Percentiles rank a stretch among this genome's conserved stretches.
These are phyloP conservation scores for Rosa rugosa DNA, from an alignment of 306 rosid genomes.

Conservation along the genomic window DNA sequence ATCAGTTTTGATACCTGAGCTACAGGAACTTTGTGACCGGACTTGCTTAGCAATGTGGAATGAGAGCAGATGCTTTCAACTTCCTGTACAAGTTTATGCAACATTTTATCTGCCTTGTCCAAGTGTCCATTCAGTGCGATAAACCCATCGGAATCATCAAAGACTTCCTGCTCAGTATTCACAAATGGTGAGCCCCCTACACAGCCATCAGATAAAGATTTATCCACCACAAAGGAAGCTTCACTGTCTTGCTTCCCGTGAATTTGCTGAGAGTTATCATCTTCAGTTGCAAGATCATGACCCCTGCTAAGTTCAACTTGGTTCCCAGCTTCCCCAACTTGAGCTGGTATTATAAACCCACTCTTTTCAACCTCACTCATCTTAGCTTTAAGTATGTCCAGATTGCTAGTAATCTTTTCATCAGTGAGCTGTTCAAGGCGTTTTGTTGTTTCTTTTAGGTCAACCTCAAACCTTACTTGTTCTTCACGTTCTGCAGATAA, in stretches of 20 bases:
- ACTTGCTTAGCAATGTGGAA: constrained; percentile 41
- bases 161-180: constrained; percentile 43
- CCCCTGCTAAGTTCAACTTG: constrained; percentile 36
- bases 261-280: constrained; percentile 36
- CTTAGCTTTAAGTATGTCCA: constrained; percentile 54
- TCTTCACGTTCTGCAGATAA: constrained; percentile 52
- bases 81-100: constrained; percentile 66
- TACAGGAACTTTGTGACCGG: constrained; percentile 46
- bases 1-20: constrained; percentile 77
- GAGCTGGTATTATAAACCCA: constrained; percentile 34
- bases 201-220: constrained; percentile 29
- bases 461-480: constrained; percentile 47
- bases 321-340: constrained; percentile 38
- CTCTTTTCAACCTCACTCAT: constrained; percentile 42
- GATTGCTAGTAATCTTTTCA: constrained; percentile 56
- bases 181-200: constrained; percentile 26
- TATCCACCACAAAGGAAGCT: constrained; percentile 18
- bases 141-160: constrained; percentile 53
- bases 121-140: constrained; percentile 43
- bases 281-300: constrained; percentile 34
- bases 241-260: constrained; percentile 33
- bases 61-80: constrained; percentile 45
- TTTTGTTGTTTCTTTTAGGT: constrained; percentile 45
- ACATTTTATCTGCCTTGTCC: constrained; percentile 57
- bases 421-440: constrained; percentile 61